These are phyloP conservation scores for Yamadazyma jaroonii DNA, from an alignment of 1,139 yeast species.

Conservation along the genomic window DNA sequence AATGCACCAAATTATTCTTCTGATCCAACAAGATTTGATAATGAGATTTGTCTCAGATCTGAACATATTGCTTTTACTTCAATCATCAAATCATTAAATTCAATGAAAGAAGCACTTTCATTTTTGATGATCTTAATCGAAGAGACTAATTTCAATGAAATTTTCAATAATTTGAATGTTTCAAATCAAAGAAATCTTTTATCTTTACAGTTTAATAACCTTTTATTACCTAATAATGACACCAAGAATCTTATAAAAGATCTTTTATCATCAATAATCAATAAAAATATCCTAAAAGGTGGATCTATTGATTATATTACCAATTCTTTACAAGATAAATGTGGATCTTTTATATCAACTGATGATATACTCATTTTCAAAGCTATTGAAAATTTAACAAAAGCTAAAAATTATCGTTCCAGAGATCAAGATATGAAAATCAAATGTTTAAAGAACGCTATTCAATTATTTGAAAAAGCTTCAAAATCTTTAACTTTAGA, in stretches of 20 bases:
- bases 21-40: constrained; percentile 46
- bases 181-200: constrained; percentile 69
- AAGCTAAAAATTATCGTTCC: constrained; percentile 74
- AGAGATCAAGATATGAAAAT: constrained; percentile 68
- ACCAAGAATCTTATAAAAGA: constrained; percentile 79
- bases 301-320: constrained; percentile 91
- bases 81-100: constrained; percentile 67
- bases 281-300: constrained; percentile 86
- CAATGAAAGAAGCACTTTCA: constrained; percentile 87
- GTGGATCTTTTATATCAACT: constrained; percentile 93
- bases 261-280: constrained; percentile 82
- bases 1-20: constrained; percentile 48
- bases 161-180: constrained; percentile 65
- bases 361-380: constrained; percentile 92
- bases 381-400: constrained; percentile 87
- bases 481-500: constrained; percentile 76
- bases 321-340: constrained; percentile 81
- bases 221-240: constrained; percentile 64
- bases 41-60: constrained; percentile 79
- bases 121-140: constrained; percentile 80
- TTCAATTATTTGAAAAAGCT: constrained; percentile 73
- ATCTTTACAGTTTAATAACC: constrained; percentile 66
- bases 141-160: constrained; percentile 63
- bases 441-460: constrained; percentile 73
- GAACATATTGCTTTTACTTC: constrained; percentile 89